phyloP scores from a whole-genome alignment of 441 rosid genomes.

The Aquilaria agallochum region DNA sequence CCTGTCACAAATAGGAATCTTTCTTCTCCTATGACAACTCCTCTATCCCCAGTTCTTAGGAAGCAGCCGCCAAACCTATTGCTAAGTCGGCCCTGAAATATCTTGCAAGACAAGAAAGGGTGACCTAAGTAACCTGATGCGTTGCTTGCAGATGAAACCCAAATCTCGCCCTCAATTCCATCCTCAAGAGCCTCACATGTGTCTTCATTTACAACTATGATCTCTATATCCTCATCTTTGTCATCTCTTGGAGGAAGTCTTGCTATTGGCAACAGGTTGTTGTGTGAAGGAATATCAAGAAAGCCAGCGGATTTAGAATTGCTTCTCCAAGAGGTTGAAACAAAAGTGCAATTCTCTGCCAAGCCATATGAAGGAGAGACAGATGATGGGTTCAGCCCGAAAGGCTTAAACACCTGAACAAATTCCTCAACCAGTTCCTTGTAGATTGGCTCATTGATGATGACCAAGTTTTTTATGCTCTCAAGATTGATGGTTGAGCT shows the following conservation, averaged over 20 bases:
- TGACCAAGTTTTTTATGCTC: slow-evolving; percentile 46
- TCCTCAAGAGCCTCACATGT: slow-evolving; percentile 38
- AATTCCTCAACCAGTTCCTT: slow-evolving; percentile 39
- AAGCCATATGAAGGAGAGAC: slow-evolving; percentile 66
- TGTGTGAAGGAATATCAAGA: slow-evolving; percentile 30
- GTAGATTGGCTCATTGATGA: slow-evolving; percentile 62
- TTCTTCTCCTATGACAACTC: slow-evolving; percentile 41
- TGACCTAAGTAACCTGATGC: slow-evolving; percentile 51
- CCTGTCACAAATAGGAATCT: slow-evolving; percentile 53
- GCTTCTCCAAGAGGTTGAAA: slow-evolving; percentile 60
- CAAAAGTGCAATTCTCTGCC: slow-evolving; percentile 65
- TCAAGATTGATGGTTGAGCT: slow-evolving; percentile 19
- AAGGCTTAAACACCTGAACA: slow-evolving; percentile 26
- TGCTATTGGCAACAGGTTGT: slow-evolving; percentile 48
- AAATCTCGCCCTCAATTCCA: slow-evolving; percentile 58
- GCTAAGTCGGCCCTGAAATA: slow-evolving; percentile 35
- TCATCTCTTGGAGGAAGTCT: slow-evolving; percentile 29
- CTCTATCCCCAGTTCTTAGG: slow-evolving; percentile 53
- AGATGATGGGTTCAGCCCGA: slow-evolving; percentile 40
- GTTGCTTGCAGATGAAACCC: slow-evolving; percentile 72
- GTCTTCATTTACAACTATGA: slow-evolving; percentile 49
- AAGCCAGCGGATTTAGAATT: slow-evolving; percentile 10
- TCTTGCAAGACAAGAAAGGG: slow-evolving; percentile 38
- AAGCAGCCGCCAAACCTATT: slow-evolving; percentile 23
- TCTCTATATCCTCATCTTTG: slow-evolving; percentile 40